Evolutionary conservation across 768 basidiomycete genomes (phyloP), one percentile per base, ranked within the genome.

Genomic region (Russula virescens): DNA sequence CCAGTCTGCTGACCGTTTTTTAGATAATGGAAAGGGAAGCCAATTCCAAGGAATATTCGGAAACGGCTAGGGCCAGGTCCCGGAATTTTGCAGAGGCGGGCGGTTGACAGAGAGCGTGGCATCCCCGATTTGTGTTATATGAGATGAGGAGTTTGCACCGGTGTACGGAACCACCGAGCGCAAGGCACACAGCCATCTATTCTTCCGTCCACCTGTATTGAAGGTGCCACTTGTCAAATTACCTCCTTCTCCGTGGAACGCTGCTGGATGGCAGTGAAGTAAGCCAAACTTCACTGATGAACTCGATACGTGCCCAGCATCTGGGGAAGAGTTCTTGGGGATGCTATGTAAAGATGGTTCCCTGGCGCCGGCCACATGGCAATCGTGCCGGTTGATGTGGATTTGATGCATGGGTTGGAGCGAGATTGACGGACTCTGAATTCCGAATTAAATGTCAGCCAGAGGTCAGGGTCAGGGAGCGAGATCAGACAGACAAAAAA

Each of bases 151-250:
- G 11, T 14, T 26, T 56, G 42, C 3, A 16, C 62, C 58, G 63
- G 63, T 23, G 14, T 13, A 49, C 47, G n/a, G 47, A 45, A 64
- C 23, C 7, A 34, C 63, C 58, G 63, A 60, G 47, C 10, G 10
- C 26, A 4, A 55, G 62, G 16, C 26, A 63, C 61, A 48, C 28
- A 45, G 25, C 25, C 31, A 7, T 38, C 51, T 31, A 31, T 31
- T n/a, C 10, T 13, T 21, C 21, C n/a, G 16, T 9, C 26, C 3
- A 3, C 3, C 8, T 31, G 31, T 31, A 31, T 25, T n/a, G 31
- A 19, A 21, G 4, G 25, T 43, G 25, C 43, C 43, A 46, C 25
- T 28, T 21, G 19, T 43, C 38, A 42, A 45, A 21, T 49, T 28
- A 26, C 18, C 40, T 21, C 42, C 2, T 9, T 2, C 7, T 1